Evolutionary conservation across 2,329 filamentous ascomycete species (phyloP).

Genomic region (Fusarium transvaalense): DNA sequence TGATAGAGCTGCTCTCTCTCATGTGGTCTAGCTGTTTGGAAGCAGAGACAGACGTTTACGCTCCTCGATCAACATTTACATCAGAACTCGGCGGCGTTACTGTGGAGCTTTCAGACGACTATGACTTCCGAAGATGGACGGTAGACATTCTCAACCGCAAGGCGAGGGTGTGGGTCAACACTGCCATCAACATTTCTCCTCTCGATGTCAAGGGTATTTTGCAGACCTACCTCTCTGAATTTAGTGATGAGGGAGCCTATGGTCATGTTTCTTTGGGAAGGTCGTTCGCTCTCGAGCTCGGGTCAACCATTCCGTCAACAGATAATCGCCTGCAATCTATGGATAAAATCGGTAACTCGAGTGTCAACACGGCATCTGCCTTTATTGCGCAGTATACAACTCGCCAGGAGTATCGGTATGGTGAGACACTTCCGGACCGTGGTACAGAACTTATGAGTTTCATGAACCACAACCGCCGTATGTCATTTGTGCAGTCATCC

Average conservation of each 20-base stretch:
- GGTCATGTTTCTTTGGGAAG: constrained; percentile 92
- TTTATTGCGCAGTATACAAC: constrained; percentile 98
- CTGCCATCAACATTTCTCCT: constrained; percentile 85
- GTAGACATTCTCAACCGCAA: constrained; percentile 81
- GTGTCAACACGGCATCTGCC: constrained; percentile 92
- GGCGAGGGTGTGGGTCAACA: constrained; percentile 83
- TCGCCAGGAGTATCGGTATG: constrained; percentile 93
- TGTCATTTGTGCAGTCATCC: constrained; percentile 65
- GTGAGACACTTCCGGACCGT: constrained; percentile 78
- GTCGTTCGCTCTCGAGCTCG: constrained; percentile 94
- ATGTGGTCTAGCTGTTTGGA: constrained; percentile 98
- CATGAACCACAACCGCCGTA: constrained; percentile 66
- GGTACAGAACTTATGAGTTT: constrained; percentile 74
- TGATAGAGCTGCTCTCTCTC: constrained; percentile 90
- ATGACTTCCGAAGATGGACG: constrained; percentile 82
- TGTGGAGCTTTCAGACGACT: constrained; percentile 94
- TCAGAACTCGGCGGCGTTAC: constrained; percentile 83
- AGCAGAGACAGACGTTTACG: constrained; percentile 92
- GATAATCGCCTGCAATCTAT: constrained; percentile 89
- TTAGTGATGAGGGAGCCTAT: constrained; percentile 89
- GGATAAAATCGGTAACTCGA: constrained; percentile 77
- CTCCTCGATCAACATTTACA: constrained; percentile 83
- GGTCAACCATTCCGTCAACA: constrained; percentile 84
- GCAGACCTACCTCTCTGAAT: constrained; percentile 96
- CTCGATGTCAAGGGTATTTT: constrained; percentile 94